Conservation (phyloP, 129 eudicot genomes). For the Chrysanthemum lavandulifolium region DNA sequence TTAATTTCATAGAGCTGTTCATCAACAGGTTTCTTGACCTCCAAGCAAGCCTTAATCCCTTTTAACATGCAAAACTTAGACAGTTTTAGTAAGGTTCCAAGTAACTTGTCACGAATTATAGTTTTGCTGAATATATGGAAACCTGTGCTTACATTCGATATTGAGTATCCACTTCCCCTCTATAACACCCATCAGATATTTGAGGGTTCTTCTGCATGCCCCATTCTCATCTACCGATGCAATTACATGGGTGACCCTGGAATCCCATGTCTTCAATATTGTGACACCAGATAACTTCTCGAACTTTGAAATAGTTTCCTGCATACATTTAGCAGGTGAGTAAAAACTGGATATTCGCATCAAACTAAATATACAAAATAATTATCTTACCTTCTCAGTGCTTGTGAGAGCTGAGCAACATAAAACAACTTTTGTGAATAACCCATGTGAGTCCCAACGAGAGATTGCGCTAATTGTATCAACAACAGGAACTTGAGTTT, state of each 20-base stretch:
- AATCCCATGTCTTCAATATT: slow-evolving; percentile 69
- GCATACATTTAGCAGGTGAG: slow-evolving; percentile 27
- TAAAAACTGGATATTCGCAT: not conserved
- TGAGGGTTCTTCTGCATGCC: slow-evolving; percentile 89
- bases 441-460: slow-evolving; percentile 50
- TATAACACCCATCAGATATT: slow-evolving; percentile 86
- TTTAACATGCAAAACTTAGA: not conserved
- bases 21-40: slow-evolving; percentile 62
- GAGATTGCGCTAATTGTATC: slow-evolving; percentile 17
- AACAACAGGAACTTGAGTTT: slow-evolving; percentile 33
- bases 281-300: slow-evolving; percentile 63
- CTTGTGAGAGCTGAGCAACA: slow-evolving; percentile 84
- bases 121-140: not conserved
- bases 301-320: slow-evolving; percentile 64
- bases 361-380: not conserved
- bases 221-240: slow-evolving; percentile 88
- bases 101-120: not conserved
- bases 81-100: not conserved
- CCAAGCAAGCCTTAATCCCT: slow-evolving; percentile 94
- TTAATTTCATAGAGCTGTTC: slow-evolving; percentile 71
- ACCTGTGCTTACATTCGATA: slow-evolving; percentile 57
- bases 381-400: slow-evolving; percentile 57
- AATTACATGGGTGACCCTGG: slow-evolving; percentile 80
- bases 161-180: slow-evolving; percentile 93
- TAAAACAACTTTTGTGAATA: slow-evolving; percentile 57